A percentile compares a stretch with the other conserved stretches of the same genome.
These are phyloP conservation scores for Salix caprea DNA, from an alignment of 345 rosid species.

Conservation along the genomic window DNA sequence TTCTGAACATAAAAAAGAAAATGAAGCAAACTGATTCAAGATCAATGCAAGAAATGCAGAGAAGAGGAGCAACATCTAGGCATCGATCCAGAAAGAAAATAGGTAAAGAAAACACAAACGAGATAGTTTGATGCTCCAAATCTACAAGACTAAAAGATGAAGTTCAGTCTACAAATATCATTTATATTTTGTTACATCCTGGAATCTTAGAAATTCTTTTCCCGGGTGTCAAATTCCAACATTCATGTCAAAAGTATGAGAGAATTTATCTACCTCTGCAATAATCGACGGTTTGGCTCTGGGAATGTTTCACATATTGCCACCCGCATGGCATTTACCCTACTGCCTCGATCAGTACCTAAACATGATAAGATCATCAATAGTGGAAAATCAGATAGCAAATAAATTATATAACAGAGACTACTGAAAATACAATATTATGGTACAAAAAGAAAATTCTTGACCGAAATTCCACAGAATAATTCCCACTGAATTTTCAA, in stretches of 20 bases:
- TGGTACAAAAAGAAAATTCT: neutral
- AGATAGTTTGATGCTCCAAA: neutral
- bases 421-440: conserved; percentile 3
- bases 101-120: neutral
- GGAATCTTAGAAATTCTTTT: neutral
- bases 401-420: neutral
- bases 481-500: neutral
- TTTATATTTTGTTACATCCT: neutral
- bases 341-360: conserved; percentile 67
- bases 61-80: neutral
- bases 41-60: neutral
- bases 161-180: neutral
- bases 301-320: conserved; percentile 96
- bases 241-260: neutral
- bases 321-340: conserved; percentile 75
- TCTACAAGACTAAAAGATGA: neutral
- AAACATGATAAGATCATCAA: conserved; percentile 15
- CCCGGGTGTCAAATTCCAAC: neutral
- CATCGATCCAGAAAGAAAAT: neutral
- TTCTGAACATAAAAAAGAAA: conserved; percentile 50
- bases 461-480: neutral
- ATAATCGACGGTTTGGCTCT: conserved; percentile 90
- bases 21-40: neutral
- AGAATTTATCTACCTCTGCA: conserved; percentile 64
- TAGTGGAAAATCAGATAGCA: conserved; percentile 5